phyloP scores from a whole-genome alignment of 352 stramenopile genomes.

The Globisporangium sylvaticum region DNA sequence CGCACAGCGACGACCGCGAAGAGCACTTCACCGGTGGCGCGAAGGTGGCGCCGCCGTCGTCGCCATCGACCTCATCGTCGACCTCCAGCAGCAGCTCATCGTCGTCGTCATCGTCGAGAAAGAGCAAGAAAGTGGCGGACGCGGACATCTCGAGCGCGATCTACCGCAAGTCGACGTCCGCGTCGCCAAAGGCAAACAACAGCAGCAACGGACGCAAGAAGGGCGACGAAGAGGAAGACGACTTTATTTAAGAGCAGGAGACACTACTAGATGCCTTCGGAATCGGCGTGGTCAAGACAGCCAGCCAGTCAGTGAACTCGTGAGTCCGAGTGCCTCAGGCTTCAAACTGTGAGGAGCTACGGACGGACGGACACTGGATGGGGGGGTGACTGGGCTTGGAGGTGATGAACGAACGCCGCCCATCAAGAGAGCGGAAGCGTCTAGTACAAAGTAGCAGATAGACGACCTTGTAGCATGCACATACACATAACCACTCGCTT shows the following conservation, averaged over 20 bases:
- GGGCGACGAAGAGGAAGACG: constrained; percentile 55
- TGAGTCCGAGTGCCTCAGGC: not conserved
- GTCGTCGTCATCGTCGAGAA: constrained; percentile 4
- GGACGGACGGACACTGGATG: not conserved
- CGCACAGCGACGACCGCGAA: constrained; percentile 22
- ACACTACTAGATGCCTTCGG: not conserved
- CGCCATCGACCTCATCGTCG: constrained; percentile 21
- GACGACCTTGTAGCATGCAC: not conserved
- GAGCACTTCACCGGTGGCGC: constrained; percentile 8
- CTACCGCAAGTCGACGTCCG: constrained; percentile 31
- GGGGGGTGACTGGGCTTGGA: too few relatives aligned
- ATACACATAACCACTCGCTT: not conserved
- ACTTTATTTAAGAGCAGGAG: constrained; percentile 61
- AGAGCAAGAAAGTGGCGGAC: constrained; percentile 19
- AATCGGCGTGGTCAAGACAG: not conserved
- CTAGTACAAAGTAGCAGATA: not conserved
- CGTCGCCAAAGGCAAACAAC: constrained; percentile 19
- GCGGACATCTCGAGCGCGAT: constrained; percentile 37
- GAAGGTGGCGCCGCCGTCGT: constrained; percentile 26
- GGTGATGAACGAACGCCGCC: not conserved
- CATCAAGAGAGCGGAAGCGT: not conserved
- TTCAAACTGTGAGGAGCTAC: not conserved
- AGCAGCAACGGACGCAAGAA: constrained; percentile 16
- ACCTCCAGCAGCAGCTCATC: constrained; percentile 12
- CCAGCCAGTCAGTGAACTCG: not conserved